Conservation (phyloP, 2,329 filamentous ascomycete genomes). For the Cladophialophora chaetospira region DNA sequence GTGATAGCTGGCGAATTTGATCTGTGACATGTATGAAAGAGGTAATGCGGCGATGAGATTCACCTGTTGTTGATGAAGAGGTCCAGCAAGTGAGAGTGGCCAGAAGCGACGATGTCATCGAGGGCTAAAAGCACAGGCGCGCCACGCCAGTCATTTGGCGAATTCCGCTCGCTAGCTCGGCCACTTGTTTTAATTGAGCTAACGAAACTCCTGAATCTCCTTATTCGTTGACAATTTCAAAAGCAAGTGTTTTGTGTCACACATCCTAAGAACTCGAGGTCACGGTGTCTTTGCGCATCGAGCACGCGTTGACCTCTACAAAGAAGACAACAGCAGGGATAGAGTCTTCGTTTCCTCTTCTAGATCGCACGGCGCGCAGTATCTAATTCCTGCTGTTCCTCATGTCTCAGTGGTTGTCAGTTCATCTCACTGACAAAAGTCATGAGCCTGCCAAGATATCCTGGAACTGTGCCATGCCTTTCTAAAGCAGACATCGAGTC, state of each 20-base stretch:
- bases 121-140: neutral
- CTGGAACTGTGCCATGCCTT: too few relatives aligned
- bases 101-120: conserved; percentile 15
- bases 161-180: neutral
- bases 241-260: neutral
- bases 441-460: too few relatives aligned
- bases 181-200: neutral
- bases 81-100: neutral
- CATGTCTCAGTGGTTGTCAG: too few relatives aligned
- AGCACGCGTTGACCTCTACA: too few relatives aligned
- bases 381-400: too few relatives aligned
- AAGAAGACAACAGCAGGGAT: too few relatives aligned
- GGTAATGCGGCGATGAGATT: neutral
- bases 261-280: neutral
- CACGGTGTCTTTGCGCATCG: too few relatives aligned
- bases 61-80: conserved; percentile 5
- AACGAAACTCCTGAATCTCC: too few relatives aligned
- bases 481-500: too few relatives aligned
- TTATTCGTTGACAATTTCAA: neutral
- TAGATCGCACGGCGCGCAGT: too few relatives aligned
- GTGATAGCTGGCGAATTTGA: neutral
- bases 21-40: conserved; percentile 1
- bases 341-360: too few relatives aligned
- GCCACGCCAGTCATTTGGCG: neutral
- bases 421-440: too few relatives aligned